Percentiles rank a stretch among this genome's conserved stretches.
Evolutionary conservation across 2,329 filamentous ascomycete genomes (phyloP).

Genomic region (Metarhizium album): DNA sequence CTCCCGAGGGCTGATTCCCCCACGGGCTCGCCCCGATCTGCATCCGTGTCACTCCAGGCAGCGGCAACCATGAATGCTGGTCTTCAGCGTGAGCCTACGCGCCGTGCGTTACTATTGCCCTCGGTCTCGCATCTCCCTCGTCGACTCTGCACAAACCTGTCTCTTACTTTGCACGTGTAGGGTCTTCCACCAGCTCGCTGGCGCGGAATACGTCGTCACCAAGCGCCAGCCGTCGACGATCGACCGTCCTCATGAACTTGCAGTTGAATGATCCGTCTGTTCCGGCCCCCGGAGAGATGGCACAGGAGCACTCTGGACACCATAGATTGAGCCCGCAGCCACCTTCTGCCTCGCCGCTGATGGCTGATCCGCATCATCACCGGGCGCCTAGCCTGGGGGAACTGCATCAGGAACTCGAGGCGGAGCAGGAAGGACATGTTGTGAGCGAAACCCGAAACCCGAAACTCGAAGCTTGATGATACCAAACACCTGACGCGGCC

Average conservation of each 20-base stretch:
- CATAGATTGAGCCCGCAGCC: slow-evolving; percentile 31
- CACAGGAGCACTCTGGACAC: slow-evolving; percentile 29
- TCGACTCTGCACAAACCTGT: background rate
- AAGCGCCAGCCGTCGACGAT: slow-evolving; percentile 48
- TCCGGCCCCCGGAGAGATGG: slow-evolving; percentile 60
- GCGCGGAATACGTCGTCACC: slow-evolving; percentile 31
- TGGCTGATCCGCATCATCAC: slow-evolving; percentile 49
- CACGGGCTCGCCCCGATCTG: slow-evolving; percentile 51
- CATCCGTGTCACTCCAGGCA: slow-evolving; percentile 62
- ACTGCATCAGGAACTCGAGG: slow-evolving; percentile 68
- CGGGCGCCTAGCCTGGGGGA: slow-evolving; percentile 63
- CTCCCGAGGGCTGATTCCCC: slow-evolving; percentile 35
- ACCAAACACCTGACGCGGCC: no score
- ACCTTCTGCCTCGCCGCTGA: slow-evolving; percentile 36
- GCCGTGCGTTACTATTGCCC: slow-evolving; percentile 41
- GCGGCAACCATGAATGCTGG: slow-evolving; percentile 70
- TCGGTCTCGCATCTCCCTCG: background rate
- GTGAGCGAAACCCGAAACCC: slow-evolving; percentile 29
- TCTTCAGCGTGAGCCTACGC: slow-evolving; percentile 53
- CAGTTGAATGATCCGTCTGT: slow-evolving; percentile 60
- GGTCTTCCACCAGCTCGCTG: slow-evolving; percentile 43
- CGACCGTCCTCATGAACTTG: slow-evolving; percentile 61
- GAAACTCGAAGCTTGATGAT: no score
- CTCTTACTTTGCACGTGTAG: slow-evolving; percentile 19
- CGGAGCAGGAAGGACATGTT: slow-evolving; percentile 69